Base-by-base conservation (phyloP, 352 stramenopile genomes). In the Globisporangium cystogenes region DNA sequence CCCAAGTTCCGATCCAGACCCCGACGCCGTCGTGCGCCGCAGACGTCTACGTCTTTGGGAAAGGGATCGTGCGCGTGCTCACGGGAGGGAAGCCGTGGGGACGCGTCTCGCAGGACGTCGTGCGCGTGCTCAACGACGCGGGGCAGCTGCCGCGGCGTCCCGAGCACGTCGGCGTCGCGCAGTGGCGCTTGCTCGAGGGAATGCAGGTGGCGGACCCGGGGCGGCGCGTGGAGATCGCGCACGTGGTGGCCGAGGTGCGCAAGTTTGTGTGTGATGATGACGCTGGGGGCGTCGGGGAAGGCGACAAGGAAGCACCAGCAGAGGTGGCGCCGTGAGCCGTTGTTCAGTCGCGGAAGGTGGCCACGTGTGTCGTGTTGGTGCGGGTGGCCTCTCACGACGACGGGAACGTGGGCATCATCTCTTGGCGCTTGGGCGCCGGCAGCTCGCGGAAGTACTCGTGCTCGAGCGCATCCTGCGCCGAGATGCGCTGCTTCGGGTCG, bases 361-460 rank as follows among this genome's bases (percentile, higher is more conserved):
- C 26, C 26, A 29, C 26, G 26, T 29, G 2, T 5, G 26, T 29
- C 26, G 26, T 29, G 26, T 2, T 29, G n/a, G n/a, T 29, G 26
- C 26, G 26, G 26, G 26, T 29, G 26, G 2, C 0, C 33, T 29
- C 26, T 39, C 33, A 39, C 3, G 11, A 68, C 8, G 60, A 79
- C 7, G 72, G 67, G 43, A 94, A 94, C 18, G 76, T 86, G 7
- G 84, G 82, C 84, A 94, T 94, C n/a, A 87, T 63, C 43, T 86
- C 73, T 52, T 86, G 68, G 6, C 62, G 58, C 40, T 87, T 89
- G 3, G 75, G 80, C 11, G 73, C 57, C 8, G 84, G 84, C 6
- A 74, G 72, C 50, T 93, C 83, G 21, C 60, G 60, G 40, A 96
- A 96, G 55, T 90, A 96, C 43, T 82, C 62, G 55, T 96, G 86